Base-by-base conservation (phyloP, 23 red algal species). In the Gracilaria domingensis region DNA sequence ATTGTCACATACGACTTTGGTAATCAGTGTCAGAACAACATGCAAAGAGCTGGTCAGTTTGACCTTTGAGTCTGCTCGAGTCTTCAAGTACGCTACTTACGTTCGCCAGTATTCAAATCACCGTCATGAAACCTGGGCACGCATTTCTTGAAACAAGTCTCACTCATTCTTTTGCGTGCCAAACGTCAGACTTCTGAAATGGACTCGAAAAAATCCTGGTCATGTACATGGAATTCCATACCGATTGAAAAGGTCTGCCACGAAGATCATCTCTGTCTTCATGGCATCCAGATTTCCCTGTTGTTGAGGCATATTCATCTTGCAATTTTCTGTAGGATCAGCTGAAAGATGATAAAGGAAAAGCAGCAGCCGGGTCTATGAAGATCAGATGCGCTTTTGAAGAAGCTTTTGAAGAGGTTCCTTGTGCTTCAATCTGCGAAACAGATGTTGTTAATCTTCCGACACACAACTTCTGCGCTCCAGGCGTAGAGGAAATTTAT, bases 101-200 rank as follows among this genome's bases (percentile, higher is more conserved):
- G 39, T 65, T 96, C 94, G n/a, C 94, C 94, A 44, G 94, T 96
- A 53, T 91, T 91, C 60, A 96, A 77, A 60, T 96, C 94, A 13
- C 81, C 86, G 61, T 96, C 94, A 57, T 96, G 88, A 85, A 88
- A 96, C 54, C 89, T 81, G 5, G 87, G 94, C 7, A 96, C 86
- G 66, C 94, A 96, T 59, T 96, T 96, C 58, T 96, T 96, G 71
- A 96, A 96, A 54, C 94, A 96, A 54, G 69, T 80, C 66, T 96
- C 87, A 12, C 70, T 89, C 94, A 96, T 96, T 47, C 88, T 91
- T 13, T 13, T 34, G 25, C 1, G 12, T 8, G 12, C 32, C 11
- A 38, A 20, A 57, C 5, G 35, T 30, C 23, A 30, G 65, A 12
- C 9, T 29, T 42, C 42, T 45, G 61, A 64, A 35, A 48, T 5